phyloP scores from a whole-genome alignment of 1,284 basidiomycete species.

The Ustilago shanxiensis region DNA sequence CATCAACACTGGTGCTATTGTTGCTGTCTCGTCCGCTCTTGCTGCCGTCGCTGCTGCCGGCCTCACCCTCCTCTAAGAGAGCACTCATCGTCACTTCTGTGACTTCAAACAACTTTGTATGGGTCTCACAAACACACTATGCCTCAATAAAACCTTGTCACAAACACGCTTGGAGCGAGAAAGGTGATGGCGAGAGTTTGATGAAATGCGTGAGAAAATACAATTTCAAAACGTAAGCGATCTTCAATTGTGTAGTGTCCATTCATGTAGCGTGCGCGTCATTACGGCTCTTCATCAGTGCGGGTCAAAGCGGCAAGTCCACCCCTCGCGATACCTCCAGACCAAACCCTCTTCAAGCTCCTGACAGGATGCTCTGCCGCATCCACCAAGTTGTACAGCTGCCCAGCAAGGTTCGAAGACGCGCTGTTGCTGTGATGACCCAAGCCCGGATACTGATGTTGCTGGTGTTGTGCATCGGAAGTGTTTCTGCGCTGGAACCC shows the following conservation, averaged over 20 bases:
- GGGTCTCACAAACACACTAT: neutral
- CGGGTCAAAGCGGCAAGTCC: conserved; percentile 50
- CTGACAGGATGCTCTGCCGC: conserved; percentile 58
- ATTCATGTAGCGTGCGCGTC: neutral
- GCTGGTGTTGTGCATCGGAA: conserved; percentile 19
- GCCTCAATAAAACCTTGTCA: neutral
- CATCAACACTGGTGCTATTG: conserved; percentile 12
- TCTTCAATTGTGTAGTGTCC: neutral
- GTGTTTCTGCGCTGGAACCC: conserved; percentile 27
- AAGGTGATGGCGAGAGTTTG: neutral
- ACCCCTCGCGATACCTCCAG: conserved; percentile 49
- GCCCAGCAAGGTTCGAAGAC: conserved; percentile 33
- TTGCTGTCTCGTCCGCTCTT: conserved; percentile 19
- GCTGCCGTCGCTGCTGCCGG: conserved; percentile 42
- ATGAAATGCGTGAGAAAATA: neutral
- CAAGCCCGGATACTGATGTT: conserved; percentile 5
- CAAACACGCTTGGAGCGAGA: neutral
- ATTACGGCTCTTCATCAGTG: conserved; percentile 44
- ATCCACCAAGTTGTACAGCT: conserved; percentile 50
- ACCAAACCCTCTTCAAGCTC: conserved; percentile 57
- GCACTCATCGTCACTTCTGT: neutral
- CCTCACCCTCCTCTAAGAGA: conserved; percentile 29
- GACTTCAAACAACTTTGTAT: neutral
- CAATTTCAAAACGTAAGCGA: neutral
- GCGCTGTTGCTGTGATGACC: conserved; percentile 15